A percentile compares a stretch with the other conserved stretches of the same genome.
Evolutionary conservation across 2,329 filamentous ascomycete genomes (phyloP).

Genomic region (Phyllosticta citribraziliensis): DNA sequence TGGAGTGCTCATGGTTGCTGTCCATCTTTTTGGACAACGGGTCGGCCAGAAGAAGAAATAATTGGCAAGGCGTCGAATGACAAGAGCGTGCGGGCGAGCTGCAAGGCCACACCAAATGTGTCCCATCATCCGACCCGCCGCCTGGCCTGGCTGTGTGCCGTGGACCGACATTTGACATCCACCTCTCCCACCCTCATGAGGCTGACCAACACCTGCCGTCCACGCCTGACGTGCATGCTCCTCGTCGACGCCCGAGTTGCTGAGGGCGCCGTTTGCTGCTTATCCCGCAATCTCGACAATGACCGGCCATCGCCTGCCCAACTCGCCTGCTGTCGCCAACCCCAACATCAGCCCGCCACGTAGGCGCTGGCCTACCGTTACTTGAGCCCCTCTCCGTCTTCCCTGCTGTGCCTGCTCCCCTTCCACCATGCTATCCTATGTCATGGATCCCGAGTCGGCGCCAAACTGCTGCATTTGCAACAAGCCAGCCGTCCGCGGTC

Average conservation of each 20-base stretch:
- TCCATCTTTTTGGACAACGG: not conserved
- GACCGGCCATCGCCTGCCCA: not conserved
- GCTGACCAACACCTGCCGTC: not conserved
- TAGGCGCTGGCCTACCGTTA: not conserved
- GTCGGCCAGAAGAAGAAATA: not conserved
- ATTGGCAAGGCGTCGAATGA: not conserved
- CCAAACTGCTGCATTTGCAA: constrained; percentile 33
- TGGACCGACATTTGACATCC: not conserved
- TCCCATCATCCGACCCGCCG: not conserved
- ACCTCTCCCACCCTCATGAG: not conserved
- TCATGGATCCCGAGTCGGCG: constrained; percentile 23
- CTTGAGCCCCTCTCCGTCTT: not conserved
- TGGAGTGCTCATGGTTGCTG: not conserved
- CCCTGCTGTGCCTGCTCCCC: not conserved
- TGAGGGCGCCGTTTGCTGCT: not conserved
- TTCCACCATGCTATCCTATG: not conserved
- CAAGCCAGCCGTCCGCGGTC: constrained; percentile 23
- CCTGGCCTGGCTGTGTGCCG: too few species aligned
- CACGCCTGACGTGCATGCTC: not conserved
- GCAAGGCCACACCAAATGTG: not conserved
- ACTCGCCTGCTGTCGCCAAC: not conserved
- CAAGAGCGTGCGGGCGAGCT: not conserved
- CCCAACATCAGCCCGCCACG: not conserved
- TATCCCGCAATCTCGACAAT: not conserved
- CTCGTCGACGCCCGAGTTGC: not conserved